phyloP scores from a whole-genome alignment of 1,284 basidiomycete species.

The Microbotryomycetes sp. region DNA sequence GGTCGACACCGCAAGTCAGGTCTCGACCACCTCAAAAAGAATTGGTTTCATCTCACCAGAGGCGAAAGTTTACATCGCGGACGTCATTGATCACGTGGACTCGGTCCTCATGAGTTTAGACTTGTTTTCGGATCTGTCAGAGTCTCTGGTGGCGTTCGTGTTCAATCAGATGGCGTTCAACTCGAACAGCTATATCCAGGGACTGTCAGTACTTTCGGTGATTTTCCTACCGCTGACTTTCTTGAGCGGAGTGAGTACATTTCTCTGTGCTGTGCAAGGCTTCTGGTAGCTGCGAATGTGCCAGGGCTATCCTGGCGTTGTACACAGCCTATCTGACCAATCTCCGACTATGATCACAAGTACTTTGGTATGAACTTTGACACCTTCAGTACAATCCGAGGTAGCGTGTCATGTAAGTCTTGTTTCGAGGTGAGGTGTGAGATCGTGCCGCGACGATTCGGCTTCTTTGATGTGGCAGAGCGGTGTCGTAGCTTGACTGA shows the following conservation, averaged over 20 bases:
- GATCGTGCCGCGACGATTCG: too few relatives aligned
- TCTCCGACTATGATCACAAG: too few relatives aligned
- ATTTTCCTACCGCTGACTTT: conserved; percentile 63
- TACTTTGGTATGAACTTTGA: conserved; percentile 62
- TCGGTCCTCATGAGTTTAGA: conserved; percentile 9
- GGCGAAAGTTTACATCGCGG: conserved; percentile 20
- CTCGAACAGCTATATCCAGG: conserved; percentile 63
- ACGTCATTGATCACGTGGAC: conserved; percentile 28
- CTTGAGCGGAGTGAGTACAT: conserved; percentile 63
- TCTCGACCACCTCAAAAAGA: neutral
- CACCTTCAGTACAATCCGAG: conserved; percentile 38
- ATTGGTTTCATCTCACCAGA: conserved; percentile 20
- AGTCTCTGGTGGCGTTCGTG: conserved; percentile 63
- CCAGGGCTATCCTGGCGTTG: neutral
- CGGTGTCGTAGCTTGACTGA: too few relatives aligned
- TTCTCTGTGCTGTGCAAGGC: conserved; percentile 1
- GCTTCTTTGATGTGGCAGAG: too few relatives aligned
- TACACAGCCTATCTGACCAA: too few relatives aligned
- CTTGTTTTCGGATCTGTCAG: conserved; percentile 41
- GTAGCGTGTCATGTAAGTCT: conserved; percentile 39
- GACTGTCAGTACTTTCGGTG: conserved; percentile 59
- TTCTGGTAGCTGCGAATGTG: neutral
- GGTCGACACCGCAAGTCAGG: neutral
- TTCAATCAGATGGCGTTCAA: conserved; percentile 46
- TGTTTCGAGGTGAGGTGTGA: conserved; percentile 6